Evolutionary conservation across 768 basidiomycete species (phyloP).

Genomic region (Termitomyces eurrhizus): DNA sequence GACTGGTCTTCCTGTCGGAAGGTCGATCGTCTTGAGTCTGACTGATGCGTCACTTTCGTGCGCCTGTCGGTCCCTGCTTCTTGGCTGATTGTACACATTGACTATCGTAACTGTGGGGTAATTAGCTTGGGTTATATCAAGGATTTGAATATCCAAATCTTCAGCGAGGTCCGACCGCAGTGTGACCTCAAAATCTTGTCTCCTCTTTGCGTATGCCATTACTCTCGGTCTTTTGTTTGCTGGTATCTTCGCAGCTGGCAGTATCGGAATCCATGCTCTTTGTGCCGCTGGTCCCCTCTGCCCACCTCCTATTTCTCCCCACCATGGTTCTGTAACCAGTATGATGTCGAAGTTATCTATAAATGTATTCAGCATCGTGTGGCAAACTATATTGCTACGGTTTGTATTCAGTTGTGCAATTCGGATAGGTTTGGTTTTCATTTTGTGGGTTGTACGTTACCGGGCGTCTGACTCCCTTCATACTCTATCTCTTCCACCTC

Average conservation of each 20-base stretch:
- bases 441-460: too few relatives aligned
- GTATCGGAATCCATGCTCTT: conserved; percentile 14
- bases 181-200: conserved; percentile 19
- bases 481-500: too few relatives aligned
- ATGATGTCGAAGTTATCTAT: too few relatives aligned
- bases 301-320: too few relatives aligned
- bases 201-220: conserved; percentile 16
- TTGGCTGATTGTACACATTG: conserved; percentile 2
- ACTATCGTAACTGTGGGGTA: conserved; percentile 4
- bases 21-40: not conserved
- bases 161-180: conserved; percentile 20
- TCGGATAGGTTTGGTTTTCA: too few relatives aligned
- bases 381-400: too few relatives aligned
- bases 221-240: conserved; percentile 11
- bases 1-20: not conserved
- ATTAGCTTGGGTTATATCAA: conserved; percentile 18
- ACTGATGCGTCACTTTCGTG: not conserved
- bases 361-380: too few relatives aligned
- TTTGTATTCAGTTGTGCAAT: too few relatives aligned
- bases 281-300: not conserved
- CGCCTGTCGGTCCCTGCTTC: not conserved
- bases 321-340: too few relatives aligned
- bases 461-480: too few relatives aligned
- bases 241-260: not conserved
- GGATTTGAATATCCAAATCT: conserved; percentile 20